phyloP scores from a whole-genome alignment of 2,329 filamentous ascomycete species.

The Fusarium burgessii region DNA sequence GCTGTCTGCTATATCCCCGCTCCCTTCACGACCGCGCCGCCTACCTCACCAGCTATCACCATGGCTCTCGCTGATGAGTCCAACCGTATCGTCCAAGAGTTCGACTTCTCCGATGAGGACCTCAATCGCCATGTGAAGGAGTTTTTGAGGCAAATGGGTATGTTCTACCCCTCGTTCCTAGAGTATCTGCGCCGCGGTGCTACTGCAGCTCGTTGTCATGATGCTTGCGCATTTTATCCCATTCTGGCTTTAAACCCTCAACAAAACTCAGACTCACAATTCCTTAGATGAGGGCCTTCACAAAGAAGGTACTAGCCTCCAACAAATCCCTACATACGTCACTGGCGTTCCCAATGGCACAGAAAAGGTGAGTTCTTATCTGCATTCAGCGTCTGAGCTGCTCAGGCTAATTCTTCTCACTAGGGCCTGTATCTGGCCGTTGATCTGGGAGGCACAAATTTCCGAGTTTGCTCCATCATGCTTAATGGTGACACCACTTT shows the following conservation, averaged over 20 bases:
- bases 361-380: conserved; percentile 77
- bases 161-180: conserved; percentile 37
- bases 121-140: conserved; percentile 85
- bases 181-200: conserved; percentile 12
- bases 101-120: conserved; percentile 83
- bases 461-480: conserved; percentile 94
- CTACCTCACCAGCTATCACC: conserved; percentile 66
- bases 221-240: conserved; percentile 23
- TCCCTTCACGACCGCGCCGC: conserved; percentile 66
- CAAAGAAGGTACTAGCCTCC: conserved; percentile 83
- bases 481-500: conserved; percentile 96
- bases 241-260: conserved; percentile 15
- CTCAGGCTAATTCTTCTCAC: conserved; percentile 18
- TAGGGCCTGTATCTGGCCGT: conserved; percentile 96
- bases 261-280: conserved; percentile 25
- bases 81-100: conserved; percentile 82
- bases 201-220: conserved; percentile 19
- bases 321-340: conserved; percentile 97
- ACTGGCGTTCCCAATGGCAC: conserved; percentile 96
- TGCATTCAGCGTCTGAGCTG: conserved; percentile 1
- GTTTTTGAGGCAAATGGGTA: conserved; percentile 87
- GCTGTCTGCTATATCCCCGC: conserved; percentile 67
- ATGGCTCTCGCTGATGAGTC: conserved; percentile 78
- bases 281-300: conserved; percentile 80
- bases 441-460: conserved; percentile 98